A percentile compares a stretch with the other conserved stretches of the same genome.
Evolutionary conservation across 2,329 filamentous ascomycete genomes (phyloP).

Genomic region (Ceratocystis lukuohia): DNA sequence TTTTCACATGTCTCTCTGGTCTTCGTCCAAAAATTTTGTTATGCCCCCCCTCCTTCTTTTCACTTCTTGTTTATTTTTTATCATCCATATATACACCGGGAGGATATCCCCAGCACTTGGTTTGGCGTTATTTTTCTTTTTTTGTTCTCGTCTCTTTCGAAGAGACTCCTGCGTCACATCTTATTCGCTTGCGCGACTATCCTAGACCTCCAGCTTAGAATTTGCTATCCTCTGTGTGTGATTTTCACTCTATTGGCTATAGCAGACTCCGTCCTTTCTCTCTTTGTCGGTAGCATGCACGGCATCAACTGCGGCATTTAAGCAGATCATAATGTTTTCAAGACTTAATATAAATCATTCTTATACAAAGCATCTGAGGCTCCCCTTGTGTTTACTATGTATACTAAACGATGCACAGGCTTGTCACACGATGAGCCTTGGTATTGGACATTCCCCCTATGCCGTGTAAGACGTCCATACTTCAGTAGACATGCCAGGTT

Average conservation of each 20-base stretch:
- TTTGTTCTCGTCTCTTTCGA: background rate
- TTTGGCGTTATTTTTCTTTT: background rate
- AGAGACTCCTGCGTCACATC: background rate
- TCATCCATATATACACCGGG: background rate
- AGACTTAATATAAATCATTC: conserved; percentile 4
- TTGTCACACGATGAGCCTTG: background rate
- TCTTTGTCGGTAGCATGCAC: conserved; percentile 4
- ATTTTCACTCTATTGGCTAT: background rate
- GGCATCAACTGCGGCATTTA: background rate
- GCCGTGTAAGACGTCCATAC: background rate
- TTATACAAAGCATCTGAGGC: background rate
- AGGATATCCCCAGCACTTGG: conserved; percentile 1
- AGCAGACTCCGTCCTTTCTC: background rate
- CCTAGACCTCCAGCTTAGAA: background rate
- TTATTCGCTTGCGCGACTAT: background rate
- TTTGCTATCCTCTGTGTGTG: background rate
- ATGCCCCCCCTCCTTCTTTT: background rate
- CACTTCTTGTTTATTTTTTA: conserved; percentile 9
- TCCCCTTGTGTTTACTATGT: background rate
- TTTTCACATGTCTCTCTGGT: background rate
- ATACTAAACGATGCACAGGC: background rate
- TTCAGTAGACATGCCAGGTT: too few species aligned
- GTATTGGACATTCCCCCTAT: background rate
- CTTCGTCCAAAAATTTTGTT: background rate
- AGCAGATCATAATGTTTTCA: conserved; percentile 5